Base-by-base conservation (phyloP, 2,329 filamentous ascomycete genomes). In the Clonostachys solani region DNA sequence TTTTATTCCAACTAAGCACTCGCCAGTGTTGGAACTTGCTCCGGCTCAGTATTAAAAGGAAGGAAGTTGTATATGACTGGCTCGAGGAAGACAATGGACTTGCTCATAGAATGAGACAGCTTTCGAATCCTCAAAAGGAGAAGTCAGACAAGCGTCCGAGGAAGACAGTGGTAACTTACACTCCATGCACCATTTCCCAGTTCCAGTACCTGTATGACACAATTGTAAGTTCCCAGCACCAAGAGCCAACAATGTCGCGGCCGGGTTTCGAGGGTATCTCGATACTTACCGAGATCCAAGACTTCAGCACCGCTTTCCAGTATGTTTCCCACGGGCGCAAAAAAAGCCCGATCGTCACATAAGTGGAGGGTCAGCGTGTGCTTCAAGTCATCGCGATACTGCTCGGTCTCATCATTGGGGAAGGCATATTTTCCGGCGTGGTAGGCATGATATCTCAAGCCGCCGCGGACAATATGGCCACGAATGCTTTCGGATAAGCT, bases 151-250 rank as follows among this genome's bases (percentile, higher is more conserved):
- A 23, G 5, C 8, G 9, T 29, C 23, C 23, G 23, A 29, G 23
- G 23, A 29, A 29, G 23, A 29, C 23, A 29, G 23, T 29, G 36
- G 43, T 17, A 42, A 67, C 74, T 65, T 59, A 77, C 74, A 57
- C 51, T 77, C 70, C 42, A 76, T 66, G 41, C 68, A 71, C 75
- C 75, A 78, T 49, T 69, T 71, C 3, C 75, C 75, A 10, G 74
- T 77, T 12, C 75, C 75, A 6, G 74, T 77, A 17, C 73, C 72
- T 75, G 46, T 41, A 48, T 12, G 44, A 44, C 37, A 44, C 12
- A 17, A n/a, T 42, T 43, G 42, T 54, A 47, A 50, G 44, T 16
- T 6, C 19, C 29, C 37, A 18, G 23, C 23, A 29, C 23, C 23
- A 29, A 29, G 8, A 29, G 23, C 23, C 9, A 29, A 10, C 9